Base-by-base conservation (phyloP, 768 basidiomycete genomes). In the Amanita muscaria region DNA sequence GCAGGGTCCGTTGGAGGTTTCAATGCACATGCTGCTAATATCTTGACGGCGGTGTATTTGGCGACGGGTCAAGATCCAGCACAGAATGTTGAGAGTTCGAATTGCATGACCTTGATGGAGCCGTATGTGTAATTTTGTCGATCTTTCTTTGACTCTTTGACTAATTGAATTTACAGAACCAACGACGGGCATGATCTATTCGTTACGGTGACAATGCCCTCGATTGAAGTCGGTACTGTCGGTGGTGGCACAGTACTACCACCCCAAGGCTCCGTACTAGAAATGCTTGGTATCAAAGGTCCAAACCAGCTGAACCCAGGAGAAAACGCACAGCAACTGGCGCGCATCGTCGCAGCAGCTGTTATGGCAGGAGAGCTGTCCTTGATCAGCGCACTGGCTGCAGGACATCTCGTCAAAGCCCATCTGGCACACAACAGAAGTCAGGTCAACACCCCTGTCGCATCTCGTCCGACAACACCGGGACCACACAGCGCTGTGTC, bases 61-160 rank as follows among this genome's bases (percentile, higher is more conserved):
- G 96, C 96, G 12, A 94, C 92, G 30, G 96, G 96, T 14, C 96
- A 99, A 65, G 96, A 99, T 58, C 96, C 96, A 2, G 96, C 96
- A 5, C 96, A 99, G 72, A 97, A 97, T 61, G 94, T 99, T 21
- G 96, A 94, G 69, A 93, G 89, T 47, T 94, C 92, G 30, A 93
- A 90, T 60, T 99, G 96, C 64, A 94, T 99, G 72, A 99, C 96
- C 1, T 68, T 97, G 37, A 98, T 99, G 94, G 96, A 99, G 64
- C 82, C 92, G 86, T 96, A 61, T 64, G 89, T 87, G 3, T 25
- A 35, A 34, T 41, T 52, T 43, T 50, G 42, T 11, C 0, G 19
- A 15, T n/a, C 2, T 3, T 35, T 16, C 8, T n/a, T n/a, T 46
- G 10, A 40, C 53, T 16, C 46, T 41, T 44, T 4, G 18, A 6